These are phyloP conservation scores for Kwoniella shivajii DNA, from an alignment of 1,284 basidiomycete species.

Conservation along the genomic window DNA sequence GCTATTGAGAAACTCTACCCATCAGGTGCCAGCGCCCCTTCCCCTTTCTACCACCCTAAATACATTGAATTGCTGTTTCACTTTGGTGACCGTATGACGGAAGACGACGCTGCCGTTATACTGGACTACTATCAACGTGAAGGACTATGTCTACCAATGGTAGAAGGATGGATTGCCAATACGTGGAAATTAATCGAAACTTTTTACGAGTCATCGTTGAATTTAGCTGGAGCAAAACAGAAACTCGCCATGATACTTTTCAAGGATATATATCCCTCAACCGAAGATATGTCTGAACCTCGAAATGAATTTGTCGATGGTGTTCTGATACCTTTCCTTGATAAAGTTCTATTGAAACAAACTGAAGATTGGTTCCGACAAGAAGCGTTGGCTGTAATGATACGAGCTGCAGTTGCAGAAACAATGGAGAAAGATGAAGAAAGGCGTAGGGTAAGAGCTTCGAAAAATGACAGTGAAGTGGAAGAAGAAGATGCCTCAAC, in stretches of 20 bases:
- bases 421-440: conserved; percentile 53
- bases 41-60: conserved; percentile 44
- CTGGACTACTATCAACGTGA: conserved; percentile 56
- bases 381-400: conserved; percentile 47
- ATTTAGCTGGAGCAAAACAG: conserved; percentile 37
- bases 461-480: conserved; percentile 24
- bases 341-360: conserved; percentile 49
- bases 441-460: conserved; percentile 28
- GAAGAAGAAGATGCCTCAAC: conserved; percentile 41
- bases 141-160: conserved; percentile 56
- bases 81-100: conserved; percentile 51
- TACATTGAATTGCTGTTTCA: conserved; percentile 53
- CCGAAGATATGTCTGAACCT: conserved; percentile 52
- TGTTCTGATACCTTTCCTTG: conserved; percentile 55
- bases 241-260: conserved; percentile 51
- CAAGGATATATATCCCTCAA: conserved; percentile 52
- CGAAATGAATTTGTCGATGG: conserved; percentile 50
- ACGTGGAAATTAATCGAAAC: conserved; percentile 54
- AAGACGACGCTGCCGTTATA: conserved; percentile 51
- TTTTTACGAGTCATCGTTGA: conserved; percentile 45
- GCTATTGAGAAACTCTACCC: conserved; percentile 43
- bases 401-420: conserved; percentile 52
- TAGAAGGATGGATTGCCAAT: conserved; percentile 57
- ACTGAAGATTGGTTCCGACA: conserved; percentile 47
- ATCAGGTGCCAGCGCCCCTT: conserved; percentile 22